Conservation (phyloP, 495 filamentous ascomycete species). For the Hypoxylon intermedium region DNA sequence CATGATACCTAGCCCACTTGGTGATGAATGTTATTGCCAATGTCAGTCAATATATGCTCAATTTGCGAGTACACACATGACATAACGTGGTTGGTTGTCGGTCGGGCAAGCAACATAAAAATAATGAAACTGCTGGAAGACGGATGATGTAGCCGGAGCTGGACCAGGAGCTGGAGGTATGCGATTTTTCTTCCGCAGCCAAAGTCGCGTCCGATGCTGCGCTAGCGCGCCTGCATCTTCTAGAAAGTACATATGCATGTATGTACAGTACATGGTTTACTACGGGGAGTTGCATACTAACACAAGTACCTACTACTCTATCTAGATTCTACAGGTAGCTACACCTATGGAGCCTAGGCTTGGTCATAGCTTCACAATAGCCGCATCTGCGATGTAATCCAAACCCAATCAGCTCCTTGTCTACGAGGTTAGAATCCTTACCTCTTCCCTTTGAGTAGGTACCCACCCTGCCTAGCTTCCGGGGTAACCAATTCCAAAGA, state of each 20-base stretch:
- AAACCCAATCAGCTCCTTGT: background rate
- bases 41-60: background rate
- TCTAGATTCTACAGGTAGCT: background rate
- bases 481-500: background rate
- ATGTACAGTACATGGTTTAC: too few relatives aligned
- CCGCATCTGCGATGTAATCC: background rate
- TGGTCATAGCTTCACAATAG: background rate
- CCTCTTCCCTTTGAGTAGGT: too few relatives aligned
- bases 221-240: background rate
- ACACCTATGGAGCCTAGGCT: too few relatives aligned
- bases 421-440: too few relatives aligned
- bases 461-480: background rate
- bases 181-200: background rate
- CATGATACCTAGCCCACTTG: conserved; percentile 46
- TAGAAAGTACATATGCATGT: background rate
- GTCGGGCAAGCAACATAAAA: too few relatives aligned
- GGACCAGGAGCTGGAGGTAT: background rate
- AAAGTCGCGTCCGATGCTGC: background rate
- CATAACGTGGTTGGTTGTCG: too few relatives aligned
- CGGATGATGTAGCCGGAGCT: too few relatives aligned
- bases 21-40: conserved; percentile 5
- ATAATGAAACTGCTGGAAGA: too few relatives aligned
- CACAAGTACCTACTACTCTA: background rate
- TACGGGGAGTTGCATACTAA: too few relatives aligned
- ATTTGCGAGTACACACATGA: background rate